These are phyloP conservation scores for Picochlorum costavermella DNA, from an alignment of 139 green algal genomes.

Conservation along the genomic window DNA sequence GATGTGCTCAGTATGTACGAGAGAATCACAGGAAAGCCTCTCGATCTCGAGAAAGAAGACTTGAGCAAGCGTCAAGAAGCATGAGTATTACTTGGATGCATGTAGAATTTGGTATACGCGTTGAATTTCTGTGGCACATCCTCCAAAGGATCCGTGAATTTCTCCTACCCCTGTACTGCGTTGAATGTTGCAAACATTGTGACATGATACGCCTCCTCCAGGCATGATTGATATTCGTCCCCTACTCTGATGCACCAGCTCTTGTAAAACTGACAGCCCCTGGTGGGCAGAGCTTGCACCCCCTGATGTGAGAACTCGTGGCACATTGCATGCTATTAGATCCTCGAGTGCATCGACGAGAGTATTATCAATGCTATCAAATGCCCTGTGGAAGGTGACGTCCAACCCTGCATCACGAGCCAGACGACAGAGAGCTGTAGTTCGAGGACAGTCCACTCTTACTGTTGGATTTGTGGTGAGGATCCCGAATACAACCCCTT, in stretches of 20 bases:
- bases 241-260: constrained; percentile 10
- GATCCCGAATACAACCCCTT: constrained; percentile 24
- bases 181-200: constrained; percentile 17
- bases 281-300: constrained; percentile 3
- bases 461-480: constrained; percentile 1
- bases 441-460: background rate
- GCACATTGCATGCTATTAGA: constrained; percentile 13
- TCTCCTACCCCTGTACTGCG: constrained; percentile 13
- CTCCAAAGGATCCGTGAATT: constrained; percentile 28
- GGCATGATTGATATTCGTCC: constrained; percentile 21
- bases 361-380: constrained; percentile 22
- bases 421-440: constrained; percentile 11
- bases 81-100: constrained; percentile 2
- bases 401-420: constrained; percentile 14
- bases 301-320: constrained; percentile 14
- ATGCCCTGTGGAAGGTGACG: constrained; percentile 32
- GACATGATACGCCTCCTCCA: constrained; percentile 16
- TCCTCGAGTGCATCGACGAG: constrained; percentile 6
- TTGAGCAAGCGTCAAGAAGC: constrained; percentile 12
- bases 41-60: constrained; percentile 24
- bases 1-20: constrained; percentile 95
- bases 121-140: background rate
- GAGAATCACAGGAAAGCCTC: constrained; percentile 78
- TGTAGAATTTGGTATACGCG: background rate
- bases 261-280: constrained; percentile 7